phyloP scores from a whole-genome alignment of 768 basidiomycete species.

The Serendipita vermifera region DNA sequence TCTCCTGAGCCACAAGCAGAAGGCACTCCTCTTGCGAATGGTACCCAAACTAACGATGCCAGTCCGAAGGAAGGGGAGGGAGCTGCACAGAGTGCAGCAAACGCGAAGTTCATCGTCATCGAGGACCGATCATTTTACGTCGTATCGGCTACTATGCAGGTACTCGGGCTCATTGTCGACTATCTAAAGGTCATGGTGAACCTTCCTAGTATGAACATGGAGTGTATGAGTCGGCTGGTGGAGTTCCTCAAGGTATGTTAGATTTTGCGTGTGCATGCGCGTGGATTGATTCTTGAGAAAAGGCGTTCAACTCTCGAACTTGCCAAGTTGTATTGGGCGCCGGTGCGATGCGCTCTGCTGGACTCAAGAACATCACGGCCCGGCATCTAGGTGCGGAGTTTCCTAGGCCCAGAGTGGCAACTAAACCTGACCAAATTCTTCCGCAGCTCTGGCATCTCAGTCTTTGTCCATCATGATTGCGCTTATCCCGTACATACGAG shows the following conservation, averaged over 20 bases:
- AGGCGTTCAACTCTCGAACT: conserved; percentile 90
- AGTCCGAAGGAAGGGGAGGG: not conserved
- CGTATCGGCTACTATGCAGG: conserved; percentile 72
- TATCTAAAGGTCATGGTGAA: conserved; percentile 84
- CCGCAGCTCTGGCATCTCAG: conserved; percentile 82
- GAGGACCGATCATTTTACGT: conserved; percentile 78
- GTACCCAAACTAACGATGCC: conserved; percentile 11
- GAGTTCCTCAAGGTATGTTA: conserved; percentile 75
- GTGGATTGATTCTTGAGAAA: conserved; percentile 4
- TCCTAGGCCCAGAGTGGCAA: not conserved
- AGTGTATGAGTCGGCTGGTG: conserved; percentile 87
- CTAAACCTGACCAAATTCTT: not conserved
- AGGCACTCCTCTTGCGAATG: conserved; percentile 15
- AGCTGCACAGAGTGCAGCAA: conserved; percentile 25
- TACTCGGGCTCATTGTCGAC: conserved; percentile 58
- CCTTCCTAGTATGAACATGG: conserved; percentile 76
- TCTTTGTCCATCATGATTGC: conserved; percentile 88
- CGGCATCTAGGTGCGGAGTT: conserved; percentile 71
- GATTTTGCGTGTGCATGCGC: no score
- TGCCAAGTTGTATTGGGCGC: conserved; percentile 98
- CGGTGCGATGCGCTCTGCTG: conserved; percentile 97
- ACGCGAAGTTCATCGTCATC: conserved; percentile 27
- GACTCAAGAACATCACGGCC: conserved; percentile 95
- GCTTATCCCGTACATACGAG: conserved; percentile 90
- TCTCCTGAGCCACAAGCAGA: conserved; percentile 11